Evolutionary conservation across 345 rosid species (phyloP).

Genomic region (Cardiospermum halicacabum): DNA sequence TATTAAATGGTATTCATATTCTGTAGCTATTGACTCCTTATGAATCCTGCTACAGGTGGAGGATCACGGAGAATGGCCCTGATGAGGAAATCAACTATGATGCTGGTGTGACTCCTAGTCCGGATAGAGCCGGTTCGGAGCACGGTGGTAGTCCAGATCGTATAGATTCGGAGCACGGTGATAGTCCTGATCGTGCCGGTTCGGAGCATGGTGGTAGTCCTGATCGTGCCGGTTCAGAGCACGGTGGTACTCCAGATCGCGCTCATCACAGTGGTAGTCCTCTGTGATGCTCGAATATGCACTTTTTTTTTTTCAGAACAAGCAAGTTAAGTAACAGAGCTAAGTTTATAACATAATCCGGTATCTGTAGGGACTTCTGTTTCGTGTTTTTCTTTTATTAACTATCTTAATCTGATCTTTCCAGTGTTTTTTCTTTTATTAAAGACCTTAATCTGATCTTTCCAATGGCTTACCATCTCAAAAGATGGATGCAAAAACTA

Average conservation of each 20-base stretch:
- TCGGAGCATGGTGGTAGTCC: no score
- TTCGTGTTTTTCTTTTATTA: neutral
- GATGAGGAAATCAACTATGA: slow-evolving; percentile 26
- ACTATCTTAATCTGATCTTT: neutral
- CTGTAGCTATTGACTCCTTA: neutral
- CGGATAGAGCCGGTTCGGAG: slow-evolving; percentile 23
- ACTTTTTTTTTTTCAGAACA: no score
- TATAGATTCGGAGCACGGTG: no score
- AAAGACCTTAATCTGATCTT: neutral
- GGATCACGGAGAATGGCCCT: slow-evolving; percentile 32
- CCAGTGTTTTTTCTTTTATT: neutral
- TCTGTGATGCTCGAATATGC: no score
- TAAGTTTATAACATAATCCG: no score
- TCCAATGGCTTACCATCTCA: neutral
- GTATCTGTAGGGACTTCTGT: no score
- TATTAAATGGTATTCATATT: neutral
- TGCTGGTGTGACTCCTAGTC: slow-evolving; percentile 17
- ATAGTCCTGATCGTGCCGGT: no score
- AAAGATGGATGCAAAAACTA: neutral
- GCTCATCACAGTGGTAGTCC: no score
- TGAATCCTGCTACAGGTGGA: slow-evolving; percentile 28
- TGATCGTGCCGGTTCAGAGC: no score
- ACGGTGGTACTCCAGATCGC: no score
- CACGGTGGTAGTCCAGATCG: no score
- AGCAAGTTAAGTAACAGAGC: no score